Evolutionary conservation across 371 early-diverging fungal species (phyloP).

Genomic region (Apophysomyces trapeziformis): DNA sequence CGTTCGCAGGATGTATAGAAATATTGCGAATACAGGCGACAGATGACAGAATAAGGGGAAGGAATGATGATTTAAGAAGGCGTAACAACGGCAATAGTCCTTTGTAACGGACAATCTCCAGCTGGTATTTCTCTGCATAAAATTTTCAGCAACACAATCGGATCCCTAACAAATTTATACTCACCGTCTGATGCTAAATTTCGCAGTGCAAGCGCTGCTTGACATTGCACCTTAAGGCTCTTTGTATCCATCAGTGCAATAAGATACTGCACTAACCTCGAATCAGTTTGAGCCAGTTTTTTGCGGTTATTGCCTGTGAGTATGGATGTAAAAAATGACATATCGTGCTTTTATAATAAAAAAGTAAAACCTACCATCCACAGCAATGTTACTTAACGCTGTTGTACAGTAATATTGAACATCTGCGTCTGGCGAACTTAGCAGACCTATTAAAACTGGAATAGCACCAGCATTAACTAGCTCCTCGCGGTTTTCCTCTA

Average conservation of each 20-base stretch:
- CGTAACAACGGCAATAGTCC: conserved; percentile 79
- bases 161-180: not conserved
- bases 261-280: conserved; percentile 75
- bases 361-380: conserved; percentile 62
- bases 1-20: conserved; percentile 89
- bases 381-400: conserved; percentile 91
- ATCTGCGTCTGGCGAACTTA: conserved; percentile 83
- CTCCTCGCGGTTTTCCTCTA: conserved; percentile 83
- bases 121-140: conserved; percentile 77
- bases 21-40: conserved; percentile 95
- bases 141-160: conserved; percentile 6
- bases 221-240: conserved; percentile 86
- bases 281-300: conserved; percentile 78
- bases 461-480: conserved; percentile 88
- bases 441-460: conserved; percentile 79
- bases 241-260: conserved; percentile 82
- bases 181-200: conserved; percentile 86
- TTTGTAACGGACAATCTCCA: conserved; percentile 80
- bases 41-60: conserved; percentile 82
- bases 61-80: conserved; percentile 77
- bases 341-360: not conserved
- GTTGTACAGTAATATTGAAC: conserved; percentile 93
- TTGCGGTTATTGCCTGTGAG: conserved; percentile 65
- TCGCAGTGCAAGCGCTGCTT: conserved; percentile 88
- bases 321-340: not conserved